These are phyloP conservation scores for Exophiala alcalophila DNA, from an alignment of 2,329 filamentous ascomycete species.

Conservation along the genomic window DNA sequence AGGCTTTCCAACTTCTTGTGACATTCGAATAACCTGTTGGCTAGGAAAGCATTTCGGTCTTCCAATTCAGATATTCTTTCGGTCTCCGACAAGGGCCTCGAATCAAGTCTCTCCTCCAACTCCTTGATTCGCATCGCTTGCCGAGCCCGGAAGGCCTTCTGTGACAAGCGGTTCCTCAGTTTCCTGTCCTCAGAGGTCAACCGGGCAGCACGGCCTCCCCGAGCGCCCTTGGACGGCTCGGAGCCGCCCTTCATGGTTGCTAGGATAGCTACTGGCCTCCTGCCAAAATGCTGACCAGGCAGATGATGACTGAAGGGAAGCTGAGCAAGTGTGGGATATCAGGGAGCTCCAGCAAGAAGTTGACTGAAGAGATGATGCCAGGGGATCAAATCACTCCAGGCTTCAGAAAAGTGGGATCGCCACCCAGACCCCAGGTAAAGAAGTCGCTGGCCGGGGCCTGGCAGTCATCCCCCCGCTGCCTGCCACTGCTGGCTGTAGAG, in stretches of 20 bases:
- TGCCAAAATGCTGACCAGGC: no score
- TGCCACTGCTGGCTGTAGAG: no score
- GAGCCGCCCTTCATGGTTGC: not conserved
- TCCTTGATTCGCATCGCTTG: conserved; percentile 19
- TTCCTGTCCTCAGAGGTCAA: conserved; percentile 13
- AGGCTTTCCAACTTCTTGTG: conserved; percentile 17
- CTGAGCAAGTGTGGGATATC: conserved; percentile 1
- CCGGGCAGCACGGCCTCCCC: not conserved
- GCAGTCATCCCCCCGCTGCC: no score
- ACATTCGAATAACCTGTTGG: conserved; percentile 10
- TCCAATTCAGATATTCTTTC: conserved; percentile 11
- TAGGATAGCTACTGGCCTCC: not conserved
- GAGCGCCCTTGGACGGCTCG: not conserved
- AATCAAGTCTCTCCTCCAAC: conserved; percentile 14
- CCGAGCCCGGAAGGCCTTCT: conserved; percentile 18
- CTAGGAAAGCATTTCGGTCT: conserved; percentile 11
- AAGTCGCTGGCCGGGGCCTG: no score
- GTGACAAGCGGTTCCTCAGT: conserved; percentile 18
- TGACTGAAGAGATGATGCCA: no score
- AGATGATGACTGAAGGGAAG: conserved; percentile 1
- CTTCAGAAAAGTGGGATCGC: no score
- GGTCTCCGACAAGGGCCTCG: conserved; percentile 3
- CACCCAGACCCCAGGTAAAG: no score
- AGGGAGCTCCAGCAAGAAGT: no score
- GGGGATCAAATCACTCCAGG: no score